phyloP scores from a whole-genome alignment of 176 grass and related monocot genomes.

The Zizania latifolia region DNA sequence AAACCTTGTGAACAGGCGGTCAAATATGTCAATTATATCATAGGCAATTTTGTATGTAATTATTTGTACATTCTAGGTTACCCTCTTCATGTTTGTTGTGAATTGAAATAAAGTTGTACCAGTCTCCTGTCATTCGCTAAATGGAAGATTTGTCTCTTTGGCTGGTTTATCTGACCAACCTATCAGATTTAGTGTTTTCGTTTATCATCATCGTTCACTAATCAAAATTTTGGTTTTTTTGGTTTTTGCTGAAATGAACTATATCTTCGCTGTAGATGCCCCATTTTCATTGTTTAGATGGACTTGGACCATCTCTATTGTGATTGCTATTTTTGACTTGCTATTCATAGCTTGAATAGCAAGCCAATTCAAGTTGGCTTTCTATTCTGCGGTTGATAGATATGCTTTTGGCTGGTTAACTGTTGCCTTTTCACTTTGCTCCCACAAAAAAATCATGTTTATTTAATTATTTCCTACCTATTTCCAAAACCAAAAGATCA shows the following conservation, averaged over 20 bases:
- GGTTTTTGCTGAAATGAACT: too few species aligned
- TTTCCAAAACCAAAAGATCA: neutral
- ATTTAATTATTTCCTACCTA: neutral
- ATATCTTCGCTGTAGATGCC: too few species aligned
- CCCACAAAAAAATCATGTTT: neutral
- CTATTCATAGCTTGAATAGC: too few species aligned
- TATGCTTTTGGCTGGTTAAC: too few species aligned
- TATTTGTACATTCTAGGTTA: constrained; percentile 25
- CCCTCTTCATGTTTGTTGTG: neutral
- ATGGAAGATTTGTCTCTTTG: neutral
- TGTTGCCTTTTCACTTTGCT: too few species aligned
- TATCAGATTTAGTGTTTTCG: neutral
- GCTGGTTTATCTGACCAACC: too few species aligned
- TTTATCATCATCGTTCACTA: neutral
- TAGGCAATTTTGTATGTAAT: constrained; percentile 48
- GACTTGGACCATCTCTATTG: too few species aligned
- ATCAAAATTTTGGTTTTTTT: neutral
- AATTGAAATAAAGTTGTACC: constrained; percentile 15
- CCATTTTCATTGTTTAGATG: too few species aligned
- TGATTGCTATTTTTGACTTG: too few species aligned
- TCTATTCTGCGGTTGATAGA: too few species aligned
- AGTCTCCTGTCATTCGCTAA: constrained; percentile 2
- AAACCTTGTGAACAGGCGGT: constrained; percentile 10
- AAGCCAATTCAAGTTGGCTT: too few species aligned
- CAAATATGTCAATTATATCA: neutral